Conservation (phyloP, 2,329 filamentous ascomycete species). For the Pezicula neosporulosa region DNA sequence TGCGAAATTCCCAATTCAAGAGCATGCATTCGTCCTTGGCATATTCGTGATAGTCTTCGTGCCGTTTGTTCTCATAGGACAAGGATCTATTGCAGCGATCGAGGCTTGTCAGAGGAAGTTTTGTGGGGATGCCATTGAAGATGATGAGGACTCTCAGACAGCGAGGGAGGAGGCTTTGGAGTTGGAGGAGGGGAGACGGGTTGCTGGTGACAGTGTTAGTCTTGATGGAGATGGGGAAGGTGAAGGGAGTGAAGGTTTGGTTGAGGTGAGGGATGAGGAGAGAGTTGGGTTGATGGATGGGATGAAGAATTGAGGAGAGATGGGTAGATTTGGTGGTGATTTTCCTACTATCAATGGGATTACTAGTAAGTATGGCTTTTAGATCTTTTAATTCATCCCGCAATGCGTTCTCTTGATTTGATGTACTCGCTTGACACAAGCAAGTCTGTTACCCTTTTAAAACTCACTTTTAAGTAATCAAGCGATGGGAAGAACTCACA, state of each 20-base stretch:
- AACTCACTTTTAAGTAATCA: too few relatives aligned
- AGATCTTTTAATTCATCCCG: neutral
- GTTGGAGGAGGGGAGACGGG: neutral
- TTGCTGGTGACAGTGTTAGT: too few relatives aligned
- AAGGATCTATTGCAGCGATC: conserved; percentile 1
- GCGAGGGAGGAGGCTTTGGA: conserved; percentile 1
- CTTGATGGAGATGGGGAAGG: neutral
- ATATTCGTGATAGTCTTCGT: neutral
- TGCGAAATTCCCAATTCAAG: conserved; percentile 5
- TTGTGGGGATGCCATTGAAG: conserved; percentile 12
- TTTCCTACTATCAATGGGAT: neutral
- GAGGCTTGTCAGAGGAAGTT: conserved; percentile 9
- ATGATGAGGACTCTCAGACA: conserved; percentile 1
- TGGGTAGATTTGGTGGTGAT: neutral
- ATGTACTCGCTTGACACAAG: too few relatives aligned
- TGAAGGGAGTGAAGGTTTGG: neutral
- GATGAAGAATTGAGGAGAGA: conserved; percentile 3
- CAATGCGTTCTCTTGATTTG: too few relatives aligned
- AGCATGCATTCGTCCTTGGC: neutral
- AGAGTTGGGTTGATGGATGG: conserved; percentile 5
- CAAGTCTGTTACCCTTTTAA: too few relatives aligned
- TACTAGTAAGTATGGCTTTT: neutral
- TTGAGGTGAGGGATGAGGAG: neutral
- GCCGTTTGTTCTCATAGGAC: conserved; percentile 3
- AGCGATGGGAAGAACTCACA: too few relatives aligned